phyloP scores from a whole-genome alignment of 1,284 basidiomycete species.

The Cutaneotrichosporon arboriforme region DNA sequence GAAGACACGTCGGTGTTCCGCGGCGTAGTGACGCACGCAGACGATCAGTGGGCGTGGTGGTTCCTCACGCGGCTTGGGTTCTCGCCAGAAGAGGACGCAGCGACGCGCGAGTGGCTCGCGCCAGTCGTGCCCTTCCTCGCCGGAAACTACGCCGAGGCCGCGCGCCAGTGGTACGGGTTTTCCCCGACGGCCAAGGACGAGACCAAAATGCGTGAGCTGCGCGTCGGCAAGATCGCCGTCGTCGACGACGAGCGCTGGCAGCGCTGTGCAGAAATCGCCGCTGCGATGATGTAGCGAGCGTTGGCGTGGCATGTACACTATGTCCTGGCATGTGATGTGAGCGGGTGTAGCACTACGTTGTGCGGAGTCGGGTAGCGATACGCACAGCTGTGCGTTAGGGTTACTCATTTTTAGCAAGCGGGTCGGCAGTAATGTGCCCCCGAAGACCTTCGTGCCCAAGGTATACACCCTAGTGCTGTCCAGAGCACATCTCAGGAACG shows the following conservation, averaged over 20 bases:
- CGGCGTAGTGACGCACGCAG: slow-evolving; percentile 20
- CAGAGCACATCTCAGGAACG: too few species aligned
- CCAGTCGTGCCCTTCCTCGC: slow-evolving; percentile 18
- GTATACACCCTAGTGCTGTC: too few species aligned
- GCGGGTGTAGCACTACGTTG: too few species aligned
- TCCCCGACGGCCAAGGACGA: slow-evolving; percentile 1
- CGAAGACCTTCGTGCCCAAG: too few species aligned
- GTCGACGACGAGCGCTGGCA: slow-evolving; percentile 25
- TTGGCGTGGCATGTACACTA: too few species aligned
- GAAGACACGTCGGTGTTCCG: not conserved
- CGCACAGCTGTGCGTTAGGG: too few species aligned
- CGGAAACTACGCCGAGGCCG: slow-evolving; percentile 12
- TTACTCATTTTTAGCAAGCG: too few species aligned
- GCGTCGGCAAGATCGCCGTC: slow-evolving; percentile 13
- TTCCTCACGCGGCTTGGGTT: slow-evolving; percentile 19
- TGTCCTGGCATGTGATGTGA: too few species aligned
- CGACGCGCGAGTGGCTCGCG: slow-evolving; percentile 14
- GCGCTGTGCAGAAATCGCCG: slow-evolving; percentile 17
- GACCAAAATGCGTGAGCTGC: slow-evolving; percentile 13
- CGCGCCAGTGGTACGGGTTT: slow-evolving; percentile 19
- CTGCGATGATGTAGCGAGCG: not conserved
- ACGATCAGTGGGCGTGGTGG: slow-evolving; percentile 26
- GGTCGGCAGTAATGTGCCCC: too few species aligned
- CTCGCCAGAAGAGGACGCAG: slow-evolving; percentile 8
- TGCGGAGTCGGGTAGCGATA: too few species aligned